Conservation (phyloP, 1,284 basidiomycete species). For the Rhizoctonia solani region DNA sequence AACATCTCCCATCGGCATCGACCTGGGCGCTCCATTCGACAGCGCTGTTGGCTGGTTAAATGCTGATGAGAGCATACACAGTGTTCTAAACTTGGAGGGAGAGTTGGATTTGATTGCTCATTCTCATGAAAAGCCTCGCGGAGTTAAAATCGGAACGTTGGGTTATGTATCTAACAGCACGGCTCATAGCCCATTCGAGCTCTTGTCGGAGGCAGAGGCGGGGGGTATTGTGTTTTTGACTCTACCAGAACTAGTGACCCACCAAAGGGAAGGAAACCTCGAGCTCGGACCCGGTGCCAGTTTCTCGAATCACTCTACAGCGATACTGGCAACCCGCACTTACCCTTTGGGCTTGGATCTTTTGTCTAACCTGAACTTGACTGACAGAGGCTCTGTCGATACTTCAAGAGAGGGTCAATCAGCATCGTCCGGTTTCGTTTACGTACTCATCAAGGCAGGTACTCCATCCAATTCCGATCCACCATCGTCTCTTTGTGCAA, state of each 20-base stretch:
- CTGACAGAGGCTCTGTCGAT: background rate
- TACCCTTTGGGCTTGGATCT: background rate
- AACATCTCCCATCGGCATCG: background rate
- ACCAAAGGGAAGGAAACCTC: background rate
- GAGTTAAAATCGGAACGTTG: slow-evolving; percentile 11
- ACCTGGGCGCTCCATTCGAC: background rate
- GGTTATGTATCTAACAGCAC: background rate
- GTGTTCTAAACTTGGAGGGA: background rate
- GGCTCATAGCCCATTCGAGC: slow-evolving; percentile 4
- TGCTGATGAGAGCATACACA: background rate
- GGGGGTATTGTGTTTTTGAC: slow-evolving; percentile 6
- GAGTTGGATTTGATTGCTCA: background rate
- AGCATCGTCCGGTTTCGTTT: background rate
- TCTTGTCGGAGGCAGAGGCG: slow-evolving; percentile 1
- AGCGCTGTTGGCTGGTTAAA: background rate
- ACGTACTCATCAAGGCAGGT: slow-evolving; percentile 5
- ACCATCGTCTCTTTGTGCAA: background rate
- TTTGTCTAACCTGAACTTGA: background rate
- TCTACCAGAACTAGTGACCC: background rate
- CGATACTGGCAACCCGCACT: background rate
- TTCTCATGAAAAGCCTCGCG: slow-evolving; percentile 1
- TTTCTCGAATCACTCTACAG: background rate
- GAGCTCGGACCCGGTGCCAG: background rate
- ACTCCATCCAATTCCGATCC: background rate
- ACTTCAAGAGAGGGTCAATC: background rate